Base-by-base conservation (phyloP, 768 basidiomycete genomes). In the Phanerochaete sordida region DNA sequence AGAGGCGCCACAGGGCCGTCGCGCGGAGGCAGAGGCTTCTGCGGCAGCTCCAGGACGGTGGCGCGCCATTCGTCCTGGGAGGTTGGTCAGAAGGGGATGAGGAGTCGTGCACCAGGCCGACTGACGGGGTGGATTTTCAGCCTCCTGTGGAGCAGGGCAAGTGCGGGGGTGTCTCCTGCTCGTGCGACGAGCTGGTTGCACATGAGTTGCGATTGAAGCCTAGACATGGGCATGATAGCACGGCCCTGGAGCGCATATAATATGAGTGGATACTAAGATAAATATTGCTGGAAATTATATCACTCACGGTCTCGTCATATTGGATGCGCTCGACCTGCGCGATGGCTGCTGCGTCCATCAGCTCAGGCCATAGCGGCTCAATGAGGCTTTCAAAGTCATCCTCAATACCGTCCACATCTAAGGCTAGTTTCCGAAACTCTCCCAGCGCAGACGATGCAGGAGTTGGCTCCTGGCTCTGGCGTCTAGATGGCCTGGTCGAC, bases 331-430 rank as follows among this genome's bases (percentile, higher is more conserved):
- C 64, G 24, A 66, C 62, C 61, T 70, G 71, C 6, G 67, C 57
- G n/a, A 28, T 56, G 13, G 66, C 61, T 58, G 76, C 70, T 15
- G 69, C 70, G 45, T 70, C 70, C 28, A 75, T 57, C 24, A 68
- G 74, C 51, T 80, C 74, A 19, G 73, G 69, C 21, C 79, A 66
- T 5, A 75, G 45, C 5, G 57, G 53, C 24, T 72, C 70, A 45
- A 78, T 73, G 27, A 67, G 62, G 13, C 66, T 56, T 39, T 79
- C 78, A 60, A 79, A 77, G 5, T 73, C 61, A 33, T 59, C 62
- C 2, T 54, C 35, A 2, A 24, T 23, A 8, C 39, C 53, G 21
- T 43, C 33, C 2, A 24, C 23, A 24, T 11, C 16, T 2, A 39
- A n/a, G 2, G 33, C 9, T 9, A 54, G 37, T 5, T 28, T 21